Evolutionary conservation across 192 early-diverging fungal genomes (phyloP), one percentile per base, ranked within the genome.

Genomic region (Backusella sp.): DNA sequence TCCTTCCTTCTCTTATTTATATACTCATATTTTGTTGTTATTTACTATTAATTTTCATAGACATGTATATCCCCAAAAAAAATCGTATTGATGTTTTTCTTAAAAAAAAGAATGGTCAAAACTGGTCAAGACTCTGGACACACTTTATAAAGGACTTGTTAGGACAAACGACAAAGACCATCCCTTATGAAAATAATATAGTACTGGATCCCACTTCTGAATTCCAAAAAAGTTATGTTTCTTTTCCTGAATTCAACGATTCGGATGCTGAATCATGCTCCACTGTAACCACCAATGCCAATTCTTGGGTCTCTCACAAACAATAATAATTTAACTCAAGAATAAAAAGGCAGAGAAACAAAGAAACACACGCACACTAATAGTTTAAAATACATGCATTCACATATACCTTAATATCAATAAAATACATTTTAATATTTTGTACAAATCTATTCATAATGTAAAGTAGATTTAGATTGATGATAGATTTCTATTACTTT

Each of bases 141-240:
- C 56, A 62, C 23, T 62, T 62, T 62, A 62, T 62, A 62, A 62
- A 62, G 11, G 56, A 62, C 28, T 23, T 62, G 11, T 14, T 62
- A 28, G 11, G 56, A 28, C 56, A 62, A 62, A 62, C 26, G 9
- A 23, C 56, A 62, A 62, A 62, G 9, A 14, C 56, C 0, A 62
- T 62, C 12, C 56, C 56, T 26, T 62, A 62, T 62, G 23, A 62
- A 62, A 62, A 28, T 28, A 62, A 28, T 62, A 62, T 62, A 62
- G 26, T 62, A 14, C 21, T 49, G 44, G 70, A 71, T 71, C 70
- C 41, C 30, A 15, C 28, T 28, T 73, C 72, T 35, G 72, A 73
- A 65, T 73, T 73, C 28, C 72, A 73, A 62, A 73, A 65, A 30
- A 73, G 72, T 21, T 73, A 73, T 41, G 37, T 73, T 28, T 73